phyloP scores from a whole-genome alignment of 2,329 filamentous ascomycete species.

The Setomelanomma holmii region DNA sequence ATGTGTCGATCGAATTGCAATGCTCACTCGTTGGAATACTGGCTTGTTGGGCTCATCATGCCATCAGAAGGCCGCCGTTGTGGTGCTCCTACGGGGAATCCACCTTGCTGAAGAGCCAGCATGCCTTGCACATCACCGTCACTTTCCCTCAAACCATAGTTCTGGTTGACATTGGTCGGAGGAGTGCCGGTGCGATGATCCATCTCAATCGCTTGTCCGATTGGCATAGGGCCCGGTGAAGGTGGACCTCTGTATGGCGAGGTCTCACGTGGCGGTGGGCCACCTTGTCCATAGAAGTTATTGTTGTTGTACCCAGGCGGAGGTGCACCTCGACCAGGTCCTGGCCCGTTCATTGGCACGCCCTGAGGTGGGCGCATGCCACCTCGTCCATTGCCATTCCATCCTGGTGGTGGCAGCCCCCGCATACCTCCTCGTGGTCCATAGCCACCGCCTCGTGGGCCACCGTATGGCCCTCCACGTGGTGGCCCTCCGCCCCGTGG shows the following conservation, averaged over 20 bases:
- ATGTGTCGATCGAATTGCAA: too few species aligned
- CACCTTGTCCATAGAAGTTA: slow-evolving; percentile 43
- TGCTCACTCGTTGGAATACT: slow-evolving; percentile 78
- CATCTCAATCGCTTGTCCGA: slow-evolving; percentile 80
- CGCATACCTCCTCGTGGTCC: slow-evolving; percentile 48
- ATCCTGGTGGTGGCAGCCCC: slow-evolving; percentile 51
- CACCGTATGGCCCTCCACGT: slow-evolving; percentile 28
- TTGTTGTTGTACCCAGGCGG: slow-evolving; percentile 53
- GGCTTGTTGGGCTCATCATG: slow-evolving; percentile 66
- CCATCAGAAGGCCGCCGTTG: slow-evolving; percentile 34
- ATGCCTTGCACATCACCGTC: slow-evolving; percentile 77
- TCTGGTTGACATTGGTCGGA: slow-evolving; percentile 23
- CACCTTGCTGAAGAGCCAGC: slow-evolving; percentile 70
- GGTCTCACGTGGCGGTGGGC: slow-evolving; percentile 50
- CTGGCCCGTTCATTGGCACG: slow-evolving; percentile 44
- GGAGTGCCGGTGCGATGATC: slow-evolving; percentile 62
- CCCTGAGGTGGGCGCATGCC: slow-evolving; percentile 42
- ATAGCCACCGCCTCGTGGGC: slow-evolving; percentile 46
- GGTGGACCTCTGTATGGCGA: slow-evolving; percentile 65
- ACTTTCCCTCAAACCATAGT: slow-evolving; percentile 62
- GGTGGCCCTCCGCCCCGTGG: slow-evolving; percentile 38
- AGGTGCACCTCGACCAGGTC: slow-evolving; percentile 50
- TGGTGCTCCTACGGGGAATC: slow-evolving; percentile 36
- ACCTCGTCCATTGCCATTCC: slow-evolving; percentile 47
- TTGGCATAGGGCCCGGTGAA: slow-evolving; percentile 53